Conservation (phyloP, 352 stramenopile species). For the Phytophthora hybrid region DNA sequence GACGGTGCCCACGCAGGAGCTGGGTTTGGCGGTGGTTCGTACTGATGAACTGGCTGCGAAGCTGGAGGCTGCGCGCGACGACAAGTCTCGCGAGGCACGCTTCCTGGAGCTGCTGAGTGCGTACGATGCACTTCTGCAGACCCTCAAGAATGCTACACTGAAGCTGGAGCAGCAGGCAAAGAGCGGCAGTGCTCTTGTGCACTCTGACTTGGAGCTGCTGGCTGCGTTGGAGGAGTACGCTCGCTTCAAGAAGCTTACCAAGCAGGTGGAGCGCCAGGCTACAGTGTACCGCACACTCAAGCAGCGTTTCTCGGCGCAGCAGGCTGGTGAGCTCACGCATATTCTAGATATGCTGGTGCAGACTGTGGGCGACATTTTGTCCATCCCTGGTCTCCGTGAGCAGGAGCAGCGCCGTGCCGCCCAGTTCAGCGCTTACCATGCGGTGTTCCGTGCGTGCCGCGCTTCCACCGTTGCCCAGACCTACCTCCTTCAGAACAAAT, state of each 20-base stretch:
- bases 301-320: constrained; percentile 46
- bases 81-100: constrained; percentile 76
- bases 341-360: constrained; percentile 88
- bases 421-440: constrained; percentile 79
- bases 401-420: constrained; percentile 57
- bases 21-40: constrained; percentile 72
- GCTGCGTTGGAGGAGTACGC: constrained; percentile 78
- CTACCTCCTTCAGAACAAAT: constrained; percentile 74
- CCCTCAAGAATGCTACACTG: constrained; percentile 68
- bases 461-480: constrained; percentile 69
- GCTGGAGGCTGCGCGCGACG: constrained; percentile 56
- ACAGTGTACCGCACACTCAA: constrained; percentile 77
- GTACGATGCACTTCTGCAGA: constrained; percentile 75
- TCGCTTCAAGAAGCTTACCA: constrained; percentile 76
- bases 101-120: constrained; percentile 79
- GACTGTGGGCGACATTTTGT: constrained; percentile 80
- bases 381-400: constrained; percentile 66
- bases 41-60: constrained; percentile 77
- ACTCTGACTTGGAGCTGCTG: constrained; percentile 76
- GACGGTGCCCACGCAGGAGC: constrained; percentile 74
- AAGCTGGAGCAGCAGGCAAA: constrained; percentile 84
- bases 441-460: constrained; percentile 73
- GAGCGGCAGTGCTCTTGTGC: constrained; percentile 73
- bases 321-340: constrained; percentile 76
- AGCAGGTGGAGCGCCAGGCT: constrained; percentile 76